Evolutionary conservation across 2,329 filamentous ascomycete genomes (phyloP), one percentile per base, ranked within the genome.

Genomic region (Pseudocercospora vitis): DNA sequence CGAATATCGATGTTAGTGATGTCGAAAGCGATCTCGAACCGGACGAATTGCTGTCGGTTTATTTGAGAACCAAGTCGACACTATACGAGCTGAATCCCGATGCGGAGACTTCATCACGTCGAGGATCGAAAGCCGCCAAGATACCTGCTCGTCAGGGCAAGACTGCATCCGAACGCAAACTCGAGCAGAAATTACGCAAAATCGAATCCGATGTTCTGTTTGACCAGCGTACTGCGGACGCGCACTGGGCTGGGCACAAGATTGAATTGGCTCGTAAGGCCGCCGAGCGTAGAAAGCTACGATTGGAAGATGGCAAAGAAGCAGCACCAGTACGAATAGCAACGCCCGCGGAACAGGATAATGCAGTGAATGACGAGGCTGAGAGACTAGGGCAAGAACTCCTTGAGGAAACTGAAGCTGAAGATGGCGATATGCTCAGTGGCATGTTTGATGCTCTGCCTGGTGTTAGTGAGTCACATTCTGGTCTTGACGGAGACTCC

Each of bases 121-220:
- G 88, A 84, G 70, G 78, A 14, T 58, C 65, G 56, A 56, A 57
- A 40, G 29, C 49, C 7, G 29, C 31, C 9, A 58, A 58, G 28
- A 23, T 49, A 78, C 40, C 70, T 85, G 69, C 32, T 77, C 74
- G 60, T 74, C 60, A 53, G 57, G 63, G 47, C 37, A 52, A 53
- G 24, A 65, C 66, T 12, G 69, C 81, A 18, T 80, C 82, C 56
- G 75, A 84, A 37, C 79, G 80, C 7, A 89, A 85, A 62, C 72
- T 95, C 2, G 78, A 86, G 33, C 83, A 85, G 12, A 95, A 91
- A 67, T 74, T 96, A 32, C 80, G 84, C 31, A 82, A 81, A 56
- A 89, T 96, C 35, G 87, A 94, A 65, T 86, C 83, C 2, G 78
- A 81, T 61, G 67, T 76, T 0, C 65, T 81, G 2, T 80, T 81